Evolutionary conservation across 2,329 filamentous ascomycete species (phyloP), one percentile per base, ranked within the genome.

Genomic region (Penicillium sp.): DNA sequence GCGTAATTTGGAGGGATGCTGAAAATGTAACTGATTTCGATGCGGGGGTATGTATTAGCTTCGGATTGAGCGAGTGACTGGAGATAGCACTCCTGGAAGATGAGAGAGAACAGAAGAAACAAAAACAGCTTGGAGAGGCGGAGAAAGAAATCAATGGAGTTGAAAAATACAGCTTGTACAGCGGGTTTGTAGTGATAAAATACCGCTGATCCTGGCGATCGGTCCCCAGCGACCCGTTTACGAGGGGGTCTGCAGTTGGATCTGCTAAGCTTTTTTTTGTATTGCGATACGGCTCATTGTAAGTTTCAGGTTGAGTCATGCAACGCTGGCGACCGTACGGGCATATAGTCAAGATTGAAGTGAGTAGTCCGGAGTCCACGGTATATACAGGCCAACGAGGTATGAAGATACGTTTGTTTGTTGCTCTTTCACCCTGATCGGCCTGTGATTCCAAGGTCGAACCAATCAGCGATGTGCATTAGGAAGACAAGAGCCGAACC

Each of bases 151-250:
- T 27, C 32, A 5, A 36, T 52, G 49, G 44, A 44, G 42, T 45
- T 54, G 52, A 50, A 54, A 54, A 54, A 44, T 54, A 54, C 52
- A 18, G 52, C 38, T 40, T 40, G 38, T 40, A 27, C 24, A 40
- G 16, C 38, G 4, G 38, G 38, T 40, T 40, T 21, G 18, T 21
- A 36, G 18, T 49, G 13, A 27, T 43, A 53, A 53, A 53, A 50
- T 54, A 54, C 52, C 40, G 52, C 29, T 24, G 52, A 54, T 54
- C 47, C 47, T 44, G 52, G 27, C 50, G 50, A 54, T 54, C 52
- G 47, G 38, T 18, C 38, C 38, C 38, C 38, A 40, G n/a, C 40
- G 34, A 45, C n/a, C 18, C 31, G 21, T 24, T 21, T 27, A 27
- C 24, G 24, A 27, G 8, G 5, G 8, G 8, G 24, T 47, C 7